These are phyloP conservation scores for Candida morakotiae DNA, from an alignment of 805 yeast genomes.

Conservation along the genomic window DNA sequence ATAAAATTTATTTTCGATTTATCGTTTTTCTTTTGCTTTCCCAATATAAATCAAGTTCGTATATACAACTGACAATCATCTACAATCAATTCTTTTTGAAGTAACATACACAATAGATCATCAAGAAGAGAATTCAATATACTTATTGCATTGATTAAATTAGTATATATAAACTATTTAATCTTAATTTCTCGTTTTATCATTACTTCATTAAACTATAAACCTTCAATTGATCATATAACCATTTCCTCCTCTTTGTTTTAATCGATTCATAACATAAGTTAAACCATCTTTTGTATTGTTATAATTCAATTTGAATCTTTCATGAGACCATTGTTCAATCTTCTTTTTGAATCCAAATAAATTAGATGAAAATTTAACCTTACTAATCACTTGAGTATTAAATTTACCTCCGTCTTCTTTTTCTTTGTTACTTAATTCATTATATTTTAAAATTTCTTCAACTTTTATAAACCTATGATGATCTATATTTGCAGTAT, in stretches of 20 bases:
- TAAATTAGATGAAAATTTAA: conserved; percentile 69
- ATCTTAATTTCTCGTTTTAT: too few relatives aligned
- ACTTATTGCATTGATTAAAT: too few relatives aligned
- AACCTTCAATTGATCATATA: neutral
- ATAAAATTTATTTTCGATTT: too few relatives aligned
- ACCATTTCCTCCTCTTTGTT: too few relatives aligned
- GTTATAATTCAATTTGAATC: conserved; percentile 62
- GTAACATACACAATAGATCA: too few relatives aligned
- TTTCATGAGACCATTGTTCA: conserved; percentile 75
- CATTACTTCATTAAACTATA: neutral
- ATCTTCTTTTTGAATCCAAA: conserved; percentile 65
- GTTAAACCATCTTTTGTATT: conserved; percentile 70
- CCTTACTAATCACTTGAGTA: conserved; percentile 55
- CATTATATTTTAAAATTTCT: conserved; percentile 61
- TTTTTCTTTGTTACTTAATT: too few relatives aligned
- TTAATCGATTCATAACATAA: conserved; percentile 67
- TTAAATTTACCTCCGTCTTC: conserved; percentile 20
- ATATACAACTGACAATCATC: too few relatives aligned
- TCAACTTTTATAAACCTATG: conserved; percentile 72
- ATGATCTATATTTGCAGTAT: conserved; percentile 83
- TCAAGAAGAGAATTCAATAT: too few relatives aligned
- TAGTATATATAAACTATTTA: too few relatives aligned
- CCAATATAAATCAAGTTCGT: too few relatives aligned
- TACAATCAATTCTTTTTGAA: too few relatives aligned
- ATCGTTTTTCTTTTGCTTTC: too few relatives aligned